A percentile compares a stretch with the other conserved stretches of the same genome.
phyloP scores from a whole-genome alignment of 208 protist genomes.

The Acanthamoeba castellanii region DNA sequence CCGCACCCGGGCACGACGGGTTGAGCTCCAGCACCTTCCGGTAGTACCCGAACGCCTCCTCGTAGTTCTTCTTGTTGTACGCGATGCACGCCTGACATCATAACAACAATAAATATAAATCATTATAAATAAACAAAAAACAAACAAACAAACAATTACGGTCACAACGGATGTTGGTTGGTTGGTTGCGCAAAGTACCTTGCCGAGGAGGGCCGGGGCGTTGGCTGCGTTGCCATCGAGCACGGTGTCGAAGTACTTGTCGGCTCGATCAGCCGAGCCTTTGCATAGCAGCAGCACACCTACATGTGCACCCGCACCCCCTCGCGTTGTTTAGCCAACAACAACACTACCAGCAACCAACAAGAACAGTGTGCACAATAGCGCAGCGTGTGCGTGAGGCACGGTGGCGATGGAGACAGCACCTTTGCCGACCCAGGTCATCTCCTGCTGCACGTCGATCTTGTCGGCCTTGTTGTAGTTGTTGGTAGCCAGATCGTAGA shows the following conservation, averaged over 20 bases:
- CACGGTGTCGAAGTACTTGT: slow-evolving; percentile 73
- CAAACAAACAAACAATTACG: too few species aligned
- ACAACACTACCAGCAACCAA: background rate
- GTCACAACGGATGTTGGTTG: too few species aligned
- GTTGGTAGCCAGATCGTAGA: slow-evolving; percentile 68
- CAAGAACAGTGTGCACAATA: background rate
- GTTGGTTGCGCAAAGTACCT: slow-evolving; percentile 52
- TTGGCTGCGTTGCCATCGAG: slow-evolving; percentile 14
- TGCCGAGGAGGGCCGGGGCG: slow-evolving; percentile 68
- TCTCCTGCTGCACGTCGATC: slow-evolving; percentile 73
- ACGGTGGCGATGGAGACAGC: background rate
- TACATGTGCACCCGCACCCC: background rate
- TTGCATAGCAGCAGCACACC: slow-evolving; percentile 72
- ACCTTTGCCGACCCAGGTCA: slow-evolving; percentile 78
- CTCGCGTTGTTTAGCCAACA: background rate
- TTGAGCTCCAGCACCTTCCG: slow-evolving; percentile 75
- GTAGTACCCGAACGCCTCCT: slow-evolving; percentile 77
- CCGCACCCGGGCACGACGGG: slow-evolving; percentile 57
- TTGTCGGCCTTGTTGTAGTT: slow-evolving; percentile 78
- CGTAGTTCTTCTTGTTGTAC: slow-evolving; percentile 79
- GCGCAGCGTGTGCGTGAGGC: too few species aligned
- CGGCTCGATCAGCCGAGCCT: slow-evolving; percentile 75
- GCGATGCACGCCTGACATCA: slow-evolving; percentile 72
- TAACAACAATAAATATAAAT: background rate
- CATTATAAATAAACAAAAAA: too few species aligned